Evolutionary conservation across 768 basidiomycete species (phyloP), one percentile per base, ranked within the genome.

Genomic region (Naganishia randhawae): DNA sequence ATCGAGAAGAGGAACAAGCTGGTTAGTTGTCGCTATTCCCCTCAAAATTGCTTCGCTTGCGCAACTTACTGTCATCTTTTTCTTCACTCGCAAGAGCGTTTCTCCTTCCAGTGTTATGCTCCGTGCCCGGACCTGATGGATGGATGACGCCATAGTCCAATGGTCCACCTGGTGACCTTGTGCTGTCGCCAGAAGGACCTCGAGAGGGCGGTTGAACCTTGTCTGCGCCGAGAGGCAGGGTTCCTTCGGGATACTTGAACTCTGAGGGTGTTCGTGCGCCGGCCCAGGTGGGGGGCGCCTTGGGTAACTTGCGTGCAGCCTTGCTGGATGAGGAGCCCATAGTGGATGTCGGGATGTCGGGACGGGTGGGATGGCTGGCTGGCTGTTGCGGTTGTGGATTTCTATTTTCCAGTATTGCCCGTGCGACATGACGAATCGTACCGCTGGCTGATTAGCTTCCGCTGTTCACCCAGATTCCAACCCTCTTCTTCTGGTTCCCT

Each of bases 301-400:
- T 79, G 14, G 78, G 78, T 45, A 79, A 70, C 55, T 73, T 76
- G 29, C 78, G 54, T 11, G 65, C 72, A 14, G 74, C 64, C 69
- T 78, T 78, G 27, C 75, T 76, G 3, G 75, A 48, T 66, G 75
- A 72, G 8, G 73, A 69, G 19, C 77, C 77, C 77, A 78, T 78
- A n/a, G 35, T 45, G 27, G 39, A n/a, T 55, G n/a, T 17, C 3
- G 9, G 17, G 22, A 41, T 13, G 35, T 35, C 19, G 32, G 41
- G 4, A 25, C 9, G 39, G 55, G 3, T 32, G 35, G 33, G 19
- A 31, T 4, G 9, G 29, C 3, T 27, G 10, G 50, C 27, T 31
- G 29, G 4, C n/a, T 25, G 41, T 19, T 7, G 4, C 5, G 14
- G 41, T 42, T 42, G 6, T 13, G 19, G 5, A 13, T 3, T 42